Conservation (phyloP, 1,284 basidiomycete genomes). For the Trametes polyzona region DNA sequence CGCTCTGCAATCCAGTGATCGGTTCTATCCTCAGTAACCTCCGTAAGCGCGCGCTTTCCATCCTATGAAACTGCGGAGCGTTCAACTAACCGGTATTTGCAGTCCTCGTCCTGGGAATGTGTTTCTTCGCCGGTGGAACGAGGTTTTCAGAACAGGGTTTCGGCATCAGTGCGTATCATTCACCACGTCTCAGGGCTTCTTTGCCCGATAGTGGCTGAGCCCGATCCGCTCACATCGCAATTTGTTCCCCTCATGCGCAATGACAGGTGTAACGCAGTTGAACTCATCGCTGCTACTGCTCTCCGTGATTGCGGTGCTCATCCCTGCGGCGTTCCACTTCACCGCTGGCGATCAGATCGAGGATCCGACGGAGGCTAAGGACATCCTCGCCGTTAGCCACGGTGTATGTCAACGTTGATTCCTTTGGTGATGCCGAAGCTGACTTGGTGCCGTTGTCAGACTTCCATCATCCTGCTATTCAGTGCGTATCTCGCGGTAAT, state of each 20-base stretch:
- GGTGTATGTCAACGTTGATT: constrained; percentile 56
- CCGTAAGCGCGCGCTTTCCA: constrained; percentile 44
- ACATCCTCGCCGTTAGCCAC: constrained; percentile 77
- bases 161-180: constrained; percentile 53
- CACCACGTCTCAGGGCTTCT: not conserved
- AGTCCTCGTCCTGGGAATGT: constrained; percentile 87
- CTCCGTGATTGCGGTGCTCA: constrained; percentile 78
- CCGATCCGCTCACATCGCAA: not conserved
- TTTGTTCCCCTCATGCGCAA: not conserved
- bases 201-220: constrained; percentile 4
- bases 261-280: constrained; percentile 72
- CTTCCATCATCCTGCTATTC: constrained; percentile 79
- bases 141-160: constrained; percentile 78
- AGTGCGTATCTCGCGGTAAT: constrained; percentile 49
- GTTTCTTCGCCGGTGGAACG: constrained; percentile 73
- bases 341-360: constrained; percentile 33
- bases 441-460: constrained; percentile 43
- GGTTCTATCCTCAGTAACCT: constrained; percentile 85
- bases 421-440: constrained; percentile 5
- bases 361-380: constrained; percentile 38
- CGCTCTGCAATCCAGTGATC: constrained; percentile 52
- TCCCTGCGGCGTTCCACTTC: constrained; percentile 68
- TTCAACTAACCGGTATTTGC: constrained; percentile 23
- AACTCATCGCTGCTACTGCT: constrained; percentile 82
- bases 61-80: constrained; percentile 1